phyloP scores from a whole-genome alignment of 1,284 basidiomycete species.

The Hortiboletus rubellus region DNA sequence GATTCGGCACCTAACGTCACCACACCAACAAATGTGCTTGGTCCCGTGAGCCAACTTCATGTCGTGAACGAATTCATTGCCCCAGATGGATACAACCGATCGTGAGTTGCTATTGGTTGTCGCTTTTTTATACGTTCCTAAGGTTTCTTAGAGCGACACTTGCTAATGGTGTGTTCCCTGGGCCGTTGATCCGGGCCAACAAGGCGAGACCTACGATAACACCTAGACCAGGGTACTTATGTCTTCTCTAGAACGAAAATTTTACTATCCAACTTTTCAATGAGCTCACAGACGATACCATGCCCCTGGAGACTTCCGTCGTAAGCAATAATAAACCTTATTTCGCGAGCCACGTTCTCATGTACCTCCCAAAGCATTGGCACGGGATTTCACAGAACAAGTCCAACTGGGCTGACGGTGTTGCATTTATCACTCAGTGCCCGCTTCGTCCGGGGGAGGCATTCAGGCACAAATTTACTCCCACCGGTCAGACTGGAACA shows the following conservation, averaged over 20 bases:
- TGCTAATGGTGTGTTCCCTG: slow-evolving; percentile 29
- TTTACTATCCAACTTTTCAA: slow-evolving; percentile 34
- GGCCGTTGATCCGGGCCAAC: slow-evolving; percentile 26
- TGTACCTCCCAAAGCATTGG: slow-evolving; percentile 33
- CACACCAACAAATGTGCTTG: slow-evolving; percentile 9
- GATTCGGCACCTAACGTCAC: neutral
- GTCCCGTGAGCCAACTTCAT: slow-evolving; percentile 16
- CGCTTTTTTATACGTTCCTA: neutral
- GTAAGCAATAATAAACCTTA: slow-evolving; percentile 18
- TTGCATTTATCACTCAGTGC: slow-evolving; percentile 36
- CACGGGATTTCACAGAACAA: slow-evolving; percentile 33
- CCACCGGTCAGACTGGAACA: slow-evolving; percentile 29
- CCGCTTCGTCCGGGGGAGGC: slow-evolving; percentile 25
- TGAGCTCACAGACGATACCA: slow-evolving; percentile 33
- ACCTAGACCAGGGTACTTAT: neutral
- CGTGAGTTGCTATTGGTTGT: slow-evolving; percentile 18
- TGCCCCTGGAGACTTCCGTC: slow-evolving; percentile 37
- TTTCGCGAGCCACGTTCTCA: neutral
- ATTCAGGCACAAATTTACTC: slow-evolving; percentile 29
- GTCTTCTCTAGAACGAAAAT: slow-evolving; percentile 12
- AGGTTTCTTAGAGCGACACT: slow-evolving; percentile 24
- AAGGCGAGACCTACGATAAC: slow-evolving; percentile 14
- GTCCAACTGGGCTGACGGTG: slow-evolving; percentile 37
- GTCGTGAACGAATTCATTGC: slow-evolving; percentile 32
- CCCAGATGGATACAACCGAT: slow-evolving; percentile 39